phyloP scores from a whole-genome alignment of 805 yeast genomes.

The Wickerhamomyces xylosicus region DNA sequence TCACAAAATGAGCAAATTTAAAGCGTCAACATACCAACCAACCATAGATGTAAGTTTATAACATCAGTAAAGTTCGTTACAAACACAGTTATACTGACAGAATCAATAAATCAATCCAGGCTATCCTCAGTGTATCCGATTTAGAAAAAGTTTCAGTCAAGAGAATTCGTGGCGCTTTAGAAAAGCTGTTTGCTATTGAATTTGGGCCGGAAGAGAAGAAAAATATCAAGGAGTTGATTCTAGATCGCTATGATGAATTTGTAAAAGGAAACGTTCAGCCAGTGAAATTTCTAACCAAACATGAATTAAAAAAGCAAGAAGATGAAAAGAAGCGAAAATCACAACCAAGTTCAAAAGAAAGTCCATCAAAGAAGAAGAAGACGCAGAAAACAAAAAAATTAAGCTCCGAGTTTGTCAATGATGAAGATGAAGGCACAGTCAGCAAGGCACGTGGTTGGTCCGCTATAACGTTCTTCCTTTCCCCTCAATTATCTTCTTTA shows the following conservation, averaged over 20 bases:
- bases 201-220: slow-evolving; percentile 36
- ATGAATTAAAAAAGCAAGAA: slow-evolving; percentile 31
- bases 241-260: slow-evolving; percentile 43
- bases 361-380: slow-evolving; percentile 5
- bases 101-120: slow-evolving; percentile 25
- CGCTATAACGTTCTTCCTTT: background rate
- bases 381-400: slow-evolving; percentile 1
- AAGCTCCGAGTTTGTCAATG: background rate
- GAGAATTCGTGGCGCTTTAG: slow-evolving; percentile 61
- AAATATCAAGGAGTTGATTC: slow-evolving; percentile 47
- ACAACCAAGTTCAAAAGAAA: slow-evolving; percentile 1
- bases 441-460: background rate
- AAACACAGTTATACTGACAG: slow-evolving; percentile 4
- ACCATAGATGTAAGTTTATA: slow-evolving; percentile 1
- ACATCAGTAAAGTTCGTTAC: background rate
- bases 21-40: background rate
- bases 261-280: slow-evolving; percentile 27
- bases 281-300: slow-evolving; percentile 8
- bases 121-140: slow-evolving; percentile 63
- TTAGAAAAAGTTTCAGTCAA: slow-evolving; percentile 62
- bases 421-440: background rate
- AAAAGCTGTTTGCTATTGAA: slow-evolving; percentile 52
- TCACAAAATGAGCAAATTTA: background rate
- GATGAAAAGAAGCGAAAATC: slow-evolving; percentile 28
- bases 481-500: background rate